Evolutionary conservation across 2,329 filamentous ascomycete species (phyloP).

Genomic region (Bipolaris victoriae): DNA sequence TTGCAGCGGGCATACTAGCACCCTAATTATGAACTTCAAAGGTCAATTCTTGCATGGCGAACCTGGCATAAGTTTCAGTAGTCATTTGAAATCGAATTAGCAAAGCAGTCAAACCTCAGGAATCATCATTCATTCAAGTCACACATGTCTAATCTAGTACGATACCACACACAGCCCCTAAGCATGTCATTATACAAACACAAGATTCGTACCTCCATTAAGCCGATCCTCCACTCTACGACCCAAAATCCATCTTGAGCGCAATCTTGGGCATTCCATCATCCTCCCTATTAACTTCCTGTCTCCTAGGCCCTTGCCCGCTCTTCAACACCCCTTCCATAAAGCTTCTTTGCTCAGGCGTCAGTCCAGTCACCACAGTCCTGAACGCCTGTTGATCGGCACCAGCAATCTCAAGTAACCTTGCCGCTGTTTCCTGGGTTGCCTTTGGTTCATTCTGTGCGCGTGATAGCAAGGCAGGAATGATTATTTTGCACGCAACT

Average conservation of each 20-base stretch:
- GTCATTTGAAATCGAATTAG: no score
- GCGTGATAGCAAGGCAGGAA: slow-evolving; percentile 76
- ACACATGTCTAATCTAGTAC: not conserved
- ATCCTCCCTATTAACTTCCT: slow-evolving; percentile 61
- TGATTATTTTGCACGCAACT: slow-evolving; percentile 74
- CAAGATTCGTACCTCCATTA: not conserved
- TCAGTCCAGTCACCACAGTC: slow-evolving; percentile 73
- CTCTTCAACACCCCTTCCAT: slow-evolving; percentile 81
- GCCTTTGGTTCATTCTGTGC: slow-evolving; percentile 68
- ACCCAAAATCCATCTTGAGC: slow-evolving; percentile 86
- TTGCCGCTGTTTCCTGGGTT: slow-evolving; percentile 70
- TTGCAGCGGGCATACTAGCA: not conserved
- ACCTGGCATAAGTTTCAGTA: no score
- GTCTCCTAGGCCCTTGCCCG: slow-evolving; percentile 52
- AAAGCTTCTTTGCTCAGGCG: slow-evolving; percentile 71
- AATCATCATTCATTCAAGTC: no score
- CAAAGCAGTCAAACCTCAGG: no score
- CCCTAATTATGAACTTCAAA: not conserved
- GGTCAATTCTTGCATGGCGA: no score
- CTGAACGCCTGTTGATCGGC: slow-evolving; percentile 76
- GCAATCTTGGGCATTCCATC: slow-evolving; percentile 78
- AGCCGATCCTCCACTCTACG: not conserved
- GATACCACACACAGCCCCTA: not conserved
- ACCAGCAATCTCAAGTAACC: slow-evolving; percentile 81
- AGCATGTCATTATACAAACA: not conserved